Conservation (phyloP, 2,329 filamentous ascomycete genomes). For the Daldinia sp. region DNA sequence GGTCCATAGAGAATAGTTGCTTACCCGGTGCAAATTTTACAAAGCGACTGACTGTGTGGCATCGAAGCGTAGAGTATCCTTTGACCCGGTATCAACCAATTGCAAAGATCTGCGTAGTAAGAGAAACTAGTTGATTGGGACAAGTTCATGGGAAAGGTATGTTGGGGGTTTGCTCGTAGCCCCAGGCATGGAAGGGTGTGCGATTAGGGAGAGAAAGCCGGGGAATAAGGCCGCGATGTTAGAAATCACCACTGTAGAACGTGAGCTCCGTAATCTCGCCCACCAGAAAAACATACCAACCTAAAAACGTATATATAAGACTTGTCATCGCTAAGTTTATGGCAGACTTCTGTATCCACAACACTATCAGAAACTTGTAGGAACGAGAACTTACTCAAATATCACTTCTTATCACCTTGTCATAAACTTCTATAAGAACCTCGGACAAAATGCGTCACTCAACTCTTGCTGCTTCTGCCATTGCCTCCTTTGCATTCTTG, state of each 20-base stretch:
- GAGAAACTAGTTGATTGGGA: background rate
- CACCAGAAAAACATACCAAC: background rate
- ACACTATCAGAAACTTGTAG: background rate
- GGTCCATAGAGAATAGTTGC: background rate
- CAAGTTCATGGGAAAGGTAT: background rate
- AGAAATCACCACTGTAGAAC: background rate
- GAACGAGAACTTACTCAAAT: conserved; percentile 1
- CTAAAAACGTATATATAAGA: conserved; percentile 1
- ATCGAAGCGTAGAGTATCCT: background rate
- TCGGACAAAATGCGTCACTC: conserved; percentile 16
- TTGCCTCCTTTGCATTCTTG: conserved; percentile 16
- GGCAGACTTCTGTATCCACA: background rate
- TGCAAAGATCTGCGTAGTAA: background rate
- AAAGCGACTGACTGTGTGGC: background rate
- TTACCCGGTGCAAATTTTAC: background rate
- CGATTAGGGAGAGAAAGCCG: background rate
- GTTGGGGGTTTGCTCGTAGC: background rate
- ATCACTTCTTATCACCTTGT: background rate
- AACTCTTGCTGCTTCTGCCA: conserved; percentile 5
- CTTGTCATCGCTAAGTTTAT: background rate
- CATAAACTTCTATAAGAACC: background rate
- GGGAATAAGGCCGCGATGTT: background rate
- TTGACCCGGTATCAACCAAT: background rate
- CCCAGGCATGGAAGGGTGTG: background rate
- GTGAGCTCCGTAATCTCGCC: background rate